These are phyloP conservation scores for Xylaria telfairii DNA, from an alignment of 495 filamentous ascomycete species.

Conservation along the genomic window DNA sequence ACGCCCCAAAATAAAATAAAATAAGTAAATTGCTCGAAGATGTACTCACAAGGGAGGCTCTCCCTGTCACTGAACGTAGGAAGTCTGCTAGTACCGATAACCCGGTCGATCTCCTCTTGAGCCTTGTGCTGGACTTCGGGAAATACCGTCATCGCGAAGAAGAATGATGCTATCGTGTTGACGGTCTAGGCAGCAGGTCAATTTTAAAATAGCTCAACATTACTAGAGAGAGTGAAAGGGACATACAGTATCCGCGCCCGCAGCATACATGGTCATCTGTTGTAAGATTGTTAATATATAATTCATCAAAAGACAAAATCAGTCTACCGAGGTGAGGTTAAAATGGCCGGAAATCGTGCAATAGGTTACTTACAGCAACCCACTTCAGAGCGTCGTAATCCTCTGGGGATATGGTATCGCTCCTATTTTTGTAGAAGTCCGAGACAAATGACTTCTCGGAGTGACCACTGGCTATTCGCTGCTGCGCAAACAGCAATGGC, in stretches of 20 bases:
- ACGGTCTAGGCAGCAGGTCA: conserved; percentile 8
- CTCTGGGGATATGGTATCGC: conserved; percentile 37
- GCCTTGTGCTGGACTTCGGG: conserved; percentile 41
- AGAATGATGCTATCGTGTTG: conserved; percentile 30
- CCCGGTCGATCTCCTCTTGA: conserved; percentile 39
- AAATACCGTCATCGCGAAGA: conserved; percentile 34
- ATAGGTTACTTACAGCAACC: conserved; percentile 37
- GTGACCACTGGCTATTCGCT: conserved; percentile 39
- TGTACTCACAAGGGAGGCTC: conserved; percentile 31
- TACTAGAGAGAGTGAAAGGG: not conserved
- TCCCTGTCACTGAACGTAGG: conserved; percentile 36
- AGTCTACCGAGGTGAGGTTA: not conserved
- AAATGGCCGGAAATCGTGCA: not conserved
- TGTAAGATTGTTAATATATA: not conserved
- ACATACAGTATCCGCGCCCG: conserved; percentile 49
- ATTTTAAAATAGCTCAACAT: not conserved
- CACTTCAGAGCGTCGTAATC: conserved; percentile 37
- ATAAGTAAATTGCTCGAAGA: not conserved
- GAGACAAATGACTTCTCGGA: conserved; percentile 43
- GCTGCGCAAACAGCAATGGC: conserved; percentile 51
- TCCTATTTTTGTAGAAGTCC: conserved; percentile 28
- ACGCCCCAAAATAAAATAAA: not conserved
- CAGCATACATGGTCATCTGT: conserved; percentile 44
- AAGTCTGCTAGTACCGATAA: conserved; percentile 34
- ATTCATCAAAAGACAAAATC: not conserved